Evolutionary conservation across 306 rosid species (phyloP).

Genomic region (Prunus davidiana): DNA sequence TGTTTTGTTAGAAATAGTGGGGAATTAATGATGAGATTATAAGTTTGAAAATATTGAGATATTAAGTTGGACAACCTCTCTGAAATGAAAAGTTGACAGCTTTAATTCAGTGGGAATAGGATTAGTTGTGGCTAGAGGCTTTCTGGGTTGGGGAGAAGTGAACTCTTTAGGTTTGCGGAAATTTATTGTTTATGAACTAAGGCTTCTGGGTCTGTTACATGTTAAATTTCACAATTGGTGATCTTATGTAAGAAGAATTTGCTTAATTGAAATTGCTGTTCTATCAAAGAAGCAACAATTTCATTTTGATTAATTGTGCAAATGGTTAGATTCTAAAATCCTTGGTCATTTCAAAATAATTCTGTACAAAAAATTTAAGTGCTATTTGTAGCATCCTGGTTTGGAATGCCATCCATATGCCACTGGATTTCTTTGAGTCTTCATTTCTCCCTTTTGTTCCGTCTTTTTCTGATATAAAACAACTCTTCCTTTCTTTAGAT

Average conservation of each 20-base stretch:
- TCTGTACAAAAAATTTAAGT: not conserved
- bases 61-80: not conserved
- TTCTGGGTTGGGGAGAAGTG: not conserved
- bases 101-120: not conserved
- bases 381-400: not conserved
- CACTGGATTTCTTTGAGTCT: not conserved
- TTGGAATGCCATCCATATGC: not conserved
- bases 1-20: no score
- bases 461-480: slow-evolving; percentile 3
- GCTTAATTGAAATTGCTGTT: not conserved
- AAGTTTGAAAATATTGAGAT: not conserved
- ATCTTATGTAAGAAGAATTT: not conserved
- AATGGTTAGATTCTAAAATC: not conserved
- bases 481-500: slow-evolving; percentile 38
- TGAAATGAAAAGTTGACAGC: not conserved
- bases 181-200: not conserved
- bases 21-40: no score
- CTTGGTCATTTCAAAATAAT: not conserved
- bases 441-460: not conserved
- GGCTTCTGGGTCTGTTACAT: not conserved
- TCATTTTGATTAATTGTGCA: not conserved
- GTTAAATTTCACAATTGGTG: not conserved
- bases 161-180: not conserved
- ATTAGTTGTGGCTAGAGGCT: not conserved
- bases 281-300: not conserved